Conservation (phyloP, 805 yeast species). For the Saturnispora halmiae region DNA sequence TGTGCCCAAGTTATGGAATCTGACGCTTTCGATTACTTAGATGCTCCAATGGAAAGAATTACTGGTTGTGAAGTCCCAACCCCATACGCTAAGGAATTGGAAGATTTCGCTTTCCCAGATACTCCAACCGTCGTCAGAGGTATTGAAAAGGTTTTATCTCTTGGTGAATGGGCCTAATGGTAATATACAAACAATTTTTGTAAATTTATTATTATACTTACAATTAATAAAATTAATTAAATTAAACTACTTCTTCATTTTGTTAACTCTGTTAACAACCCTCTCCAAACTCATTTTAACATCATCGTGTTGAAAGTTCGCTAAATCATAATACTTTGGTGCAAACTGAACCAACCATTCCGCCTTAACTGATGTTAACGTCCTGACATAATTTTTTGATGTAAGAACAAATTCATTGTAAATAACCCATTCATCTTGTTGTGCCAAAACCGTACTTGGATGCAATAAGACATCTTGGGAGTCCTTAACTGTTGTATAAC, state of each 20-base stretch:
- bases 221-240: neutral
- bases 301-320: constrained; percentile 59
- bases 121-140: constrained; percentile 83
- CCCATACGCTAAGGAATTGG: constrained; percentile 93
- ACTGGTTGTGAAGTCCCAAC: constrained; percentile 99
- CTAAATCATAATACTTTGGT: constrained; percentile 59
- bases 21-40: constrained; percentile 95
- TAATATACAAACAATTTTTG: no score
- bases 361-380: constrained; percentile 83
- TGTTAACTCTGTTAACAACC: constrained; percentile 40
- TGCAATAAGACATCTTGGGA: constrained; percentile 93
- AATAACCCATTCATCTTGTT: constrained; percentile 85
- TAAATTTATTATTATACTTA: constrained; percentile 1
- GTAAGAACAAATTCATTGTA: constrained; percentile 95
- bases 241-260: constrained; percentile 23
- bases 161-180: constrained; percentile 33
- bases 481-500: constrained; percentile 88
- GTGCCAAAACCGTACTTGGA: constrained; percentile 86
- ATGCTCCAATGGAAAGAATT: constrained; percentile 96
- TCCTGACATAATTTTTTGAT: constrained; percentile 85
- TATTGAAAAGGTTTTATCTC: constrained; percentile 66
- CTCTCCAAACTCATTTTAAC: constrained; percentile 62
- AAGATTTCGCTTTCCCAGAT: constrained; percentile 98
- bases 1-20: constrained; percentile 97
- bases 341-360: constrained; percentile 86